Evolutionary conservation across 177 flowering plant genomes (phyloP).

Genomic region (Vitis hybrid): DNA sequence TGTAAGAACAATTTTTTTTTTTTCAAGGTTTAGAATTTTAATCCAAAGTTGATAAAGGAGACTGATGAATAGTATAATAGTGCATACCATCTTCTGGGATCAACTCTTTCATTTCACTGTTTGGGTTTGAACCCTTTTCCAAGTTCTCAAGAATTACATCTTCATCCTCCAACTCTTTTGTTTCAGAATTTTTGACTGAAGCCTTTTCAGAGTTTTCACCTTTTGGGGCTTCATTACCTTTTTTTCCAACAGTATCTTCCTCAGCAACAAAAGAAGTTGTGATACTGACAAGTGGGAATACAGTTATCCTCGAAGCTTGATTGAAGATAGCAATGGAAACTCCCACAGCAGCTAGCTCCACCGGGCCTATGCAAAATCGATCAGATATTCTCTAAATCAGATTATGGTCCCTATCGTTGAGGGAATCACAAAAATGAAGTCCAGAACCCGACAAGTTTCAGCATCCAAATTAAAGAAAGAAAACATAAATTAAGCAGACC

Average conservation of each 20-base stretch:
- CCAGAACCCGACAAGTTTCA: not conserved
- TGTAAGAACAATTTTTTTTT: constrained; percentile 1
- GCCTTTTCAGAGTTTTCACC: constrained; percentile 9
- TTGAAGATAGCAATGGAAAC: constrained; percentile 45
- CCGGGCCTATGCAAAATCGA: constrained; percentile 20
- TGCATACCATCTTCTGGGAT: constrained; percentile 9
- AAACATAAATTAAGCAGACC: constrained; percentile 17
- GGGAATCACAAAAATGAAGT: not conserved
- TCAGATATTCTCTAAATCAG: no score
- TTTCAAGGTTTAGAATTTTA: not conserved
- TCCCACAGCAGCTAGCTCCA: constrained; percentile 45
- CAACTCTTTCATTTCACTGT: constrained; percentile 12
- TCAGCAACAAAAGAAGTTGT: constrained; percentile 53
- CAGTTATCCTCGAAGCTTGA: constrained; percentile 44
- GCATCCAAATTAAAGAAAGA: not conserved
- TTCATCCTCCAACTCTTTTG: constrained; percentile 6
- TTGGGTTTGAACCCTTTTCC: constrained; percentile 9
- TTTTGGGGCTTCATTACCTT: constrained; percentile 3
- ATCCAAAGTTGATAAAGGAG: no score
- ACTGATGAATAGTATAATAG: no score
- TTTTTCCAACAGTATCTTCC: constrained; percentile 32
- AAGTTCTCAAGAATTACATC: not conserved
- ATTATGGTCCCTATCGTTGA: no score
- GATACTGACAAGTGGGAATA: constrained; percentile 41
- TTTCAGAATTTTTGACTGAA: not conserved